phyloP scores from a whole-genome alignment of 2,329 filamentous ascomycete species.

The Daldinia sp. region DNA sequence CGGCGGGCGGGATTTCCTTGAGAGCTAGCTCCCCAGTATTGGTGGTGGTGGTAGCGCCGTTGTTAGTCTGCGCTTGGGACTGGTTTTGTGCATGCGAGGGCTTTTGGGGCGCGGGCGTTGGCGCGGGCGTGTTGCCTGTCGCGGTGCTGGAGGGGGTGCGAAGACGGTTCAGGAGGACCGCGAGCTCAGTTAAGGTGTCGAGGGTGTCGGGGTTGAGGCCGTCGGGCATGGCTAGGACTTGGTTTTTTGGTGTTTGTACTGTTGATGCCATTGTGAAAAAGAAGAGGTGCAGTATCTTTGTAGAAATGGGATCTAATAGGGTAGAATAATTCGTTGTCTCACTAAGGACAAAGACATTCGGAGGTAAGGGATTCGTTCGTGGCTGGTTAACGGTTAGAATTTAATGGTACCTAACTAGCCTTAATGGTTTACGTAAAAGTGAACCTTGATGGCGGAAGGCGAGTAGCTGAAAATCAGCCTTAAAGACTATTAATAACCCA shows the following conservation, averaged over 20 bases:
- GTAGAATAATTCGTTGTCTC: neutral
- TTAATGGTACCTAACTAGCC: neutral
- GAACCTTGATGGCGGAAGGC: constrained; percentile 30
- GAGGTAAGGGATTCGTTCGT: neutral
- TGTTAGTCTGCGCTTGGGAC: constrained; percentile 44
- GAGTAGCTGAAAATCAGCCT: constrained; percentile 11
- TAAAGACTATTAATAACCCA: constrained; percentile 16
- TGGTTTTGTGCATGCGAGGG: constrained; percentile 30
- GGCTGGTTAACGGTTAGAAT: no score
- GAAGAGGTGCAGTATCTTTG: neutral
- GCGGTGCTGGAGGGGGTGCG: constrained; percentile 55
- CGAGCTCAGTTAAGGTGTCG: constrained; percentile 84
- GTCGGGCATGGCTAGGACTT: constrained; percentile 60
- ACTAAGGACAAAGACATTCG: neutral
- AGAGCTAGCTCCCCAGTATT: constrained; percentile 52
- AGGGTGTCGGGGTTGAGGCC: constrained; percentile 83
- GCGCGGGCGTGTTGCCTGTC: constrained; percentile 49
- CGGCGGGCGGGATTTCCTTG: constrained; percentile 82
- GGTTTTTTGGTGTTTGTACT: neutral
- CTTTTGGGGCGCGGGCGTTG: constrained; percentile 37
- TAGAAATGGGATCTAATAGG: neutral
- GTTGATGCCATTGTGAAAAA: constrained; percentile 15
- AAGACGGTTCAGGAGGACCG: constrained; percentile 78
- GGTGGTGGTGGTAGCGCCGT: constrained; percentile 47
- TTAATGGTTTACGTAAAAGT: constrained; percentile 8